Evolutionary conservation across 495 filamentous ascomycete genomes (phyloP).

Genomic region (Aspergillus sparsus): DNA sequence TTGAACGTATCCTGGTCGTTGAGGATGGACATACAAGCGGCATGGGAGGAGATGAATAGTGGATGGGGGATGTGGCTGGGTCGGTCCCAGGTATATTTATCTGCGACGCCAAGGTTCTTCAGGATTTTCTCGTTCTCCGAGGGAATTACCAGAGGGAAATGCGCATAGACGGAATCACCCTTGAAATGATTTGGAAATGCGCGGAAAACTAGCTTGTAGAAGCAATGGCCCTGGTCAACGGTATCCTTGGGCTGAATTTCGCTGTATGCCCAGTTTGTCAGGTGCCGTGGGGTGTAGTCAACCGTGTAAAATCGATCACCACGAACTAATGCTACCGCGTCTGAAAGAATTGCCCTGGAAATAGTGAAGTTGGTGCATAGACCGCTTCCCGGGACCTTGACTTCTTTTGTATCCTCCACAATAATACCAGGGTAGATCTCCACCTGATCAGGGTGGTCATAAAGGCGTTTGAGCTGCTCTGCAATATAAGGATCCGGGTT

Average conservation of each 20-base stretch:
- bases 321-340: conserved; percentile 82
- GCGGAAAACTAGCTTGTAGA: conserved; percentile 61
- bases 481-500: conserved; percentile 75
- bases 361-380: conserved; percentile 81
- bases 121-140: conserved; percentile 55
- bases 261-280: conserved; percentile 78
- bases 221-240: conserved; percentile 59
- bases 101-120: conserved; percentile 39
- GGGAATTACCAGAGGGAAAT: conserved; percentile 62
- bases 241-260: conserved; percentile 50
- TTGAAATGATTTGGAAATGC: conserved; percentile 62
- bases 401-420: conserved; percentile 75
- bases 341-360: conserved; percentile 79
- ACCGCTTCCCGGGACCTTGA: conserved; percentile 75
- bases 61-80: conserved; percentile 40
- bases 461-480: conserved; percentile 69
- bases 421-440: conserved; percentile 83
- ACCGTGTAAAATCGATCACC: conserved; percentile 86
- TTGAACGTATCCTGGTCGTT: conserved; percentile 53
- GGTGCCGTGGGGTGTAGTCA: conserved; percentile 68
- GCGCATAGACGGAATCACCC: conserved; percentile 57
- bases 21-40: conserved; percentile 50
- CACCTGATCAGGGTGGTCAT: conserved; percentile 76
- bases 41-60: conserved; percentile 50
- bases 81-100: conserved; percentile 54